phyloP scores from a whole-genome alignment of 208 protist species.

The Acanthamoeba lenticulata region DNA sequence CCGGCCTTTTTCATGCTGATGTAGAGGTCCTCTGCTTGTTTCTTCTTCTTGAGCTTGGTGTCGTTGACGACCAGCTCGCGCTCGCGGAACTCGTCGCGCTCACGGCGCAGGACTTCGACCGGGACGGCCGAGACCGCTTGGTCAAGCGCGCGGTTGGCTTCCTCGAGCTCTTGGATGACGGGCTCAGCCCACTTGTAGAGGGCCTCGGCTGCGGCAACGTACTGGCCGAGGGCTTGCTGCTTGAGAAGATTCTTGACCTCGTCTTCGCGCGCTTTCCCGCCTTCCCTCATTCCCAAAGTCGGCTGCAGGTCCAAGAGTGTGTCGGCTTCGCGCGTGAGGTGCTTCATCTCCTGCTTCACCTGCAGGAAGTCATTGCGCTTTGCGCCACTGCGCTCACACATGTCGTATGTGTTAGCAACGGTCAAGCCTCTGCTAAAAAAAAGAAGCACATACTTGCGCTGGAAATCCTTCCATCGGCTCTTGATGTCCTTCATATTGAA shows the following conservation, averaged over 20 bases:
- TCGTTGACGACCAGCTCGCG: not conserved
- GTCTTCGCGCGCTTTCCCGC: not conserved
- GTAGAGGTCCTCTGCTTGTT: not conserved
- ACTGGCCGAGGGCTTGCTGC: not conserved
- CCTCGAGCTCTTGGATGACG: not conserved
- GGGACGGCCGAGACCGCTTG: not conserved
- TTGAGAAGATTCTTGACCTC: not conserved
- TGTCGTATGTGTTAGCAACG: not conserved
- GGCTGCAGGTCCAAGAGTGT: not conserved
- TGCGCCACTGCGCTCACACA: too few species aligned
- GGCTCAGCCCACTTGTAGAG: not conserved
- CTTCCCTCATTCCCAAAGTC: not conserved
- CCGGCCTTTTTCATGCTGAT: constrained; percentile 17
- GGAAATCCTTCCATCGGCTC: not conserved
- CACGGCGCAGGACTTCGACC: not conserved
- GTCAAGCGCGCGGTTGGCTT: not conserved
- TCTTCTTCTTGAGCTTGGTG: not conserved
- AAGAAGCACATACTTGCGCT: not conserved
- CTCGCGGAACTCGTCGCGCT: not conserved
- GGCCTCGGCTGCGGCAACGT: not conserved
- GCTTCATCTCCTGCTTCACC: not conserved
- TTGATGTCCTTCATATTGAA: constrained; percentile 4
- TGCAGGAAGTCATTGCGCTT: not conserved
- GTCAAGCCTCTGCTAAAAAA: not conserved
- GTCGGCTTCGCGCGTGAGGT: not conserved